Conservation (phyloP, 1,284 basidiomycete genomes). For the Apiotrichum gracile region DNA sequence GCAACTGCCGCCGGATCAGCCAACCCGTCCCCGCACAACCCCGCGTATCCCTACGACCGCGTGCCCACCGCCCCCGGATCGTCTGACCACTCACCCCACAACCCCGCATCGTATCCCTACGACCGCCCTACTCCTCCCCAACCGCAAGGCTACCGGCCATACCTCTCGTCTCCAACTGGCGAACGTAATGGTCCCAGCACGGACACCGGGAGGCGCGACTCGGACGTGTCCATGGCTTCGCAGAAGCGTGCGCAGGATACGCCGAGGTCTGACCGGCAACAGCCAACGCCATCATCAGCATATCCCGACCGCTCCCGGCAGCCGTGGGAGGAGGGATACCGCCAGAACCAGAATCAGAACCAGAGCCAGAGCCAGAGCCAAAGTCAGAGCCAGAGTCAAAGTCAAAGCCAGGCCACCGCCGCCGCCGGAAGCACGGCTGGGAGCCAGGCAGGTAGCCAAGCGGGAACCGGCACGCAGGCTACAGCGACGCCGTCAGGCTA, state of each 20-base stretch:
- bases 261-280: too few relatives aligned
- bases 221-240: background rate
- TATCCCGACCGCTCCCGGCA: background rate
- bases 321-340: conserved; percentile 4
- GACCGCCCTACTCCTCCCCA: background rate
- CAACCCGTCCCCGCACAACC: background rate
- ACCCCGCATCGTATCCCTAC: background rate
- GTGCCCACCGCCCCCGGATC: background rate
- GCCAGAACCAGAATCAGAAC: background rate
- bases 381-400: too few relatives aligned
- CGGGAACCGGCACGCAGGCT: too few relatives aligned
- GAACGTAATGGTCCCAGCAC: background rate
- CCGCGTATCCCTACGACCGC: background rate
- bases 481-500: background rate
- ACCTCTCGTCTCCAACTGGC: background rate
- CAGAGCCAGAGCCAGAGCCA: too few relatives aligned
- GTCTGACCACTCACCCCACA: background rate
- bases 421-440: too few relatives aligned
- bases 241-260: background rate
- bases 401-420: too few relatives aligned
- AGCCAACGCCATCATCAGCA: background rate
- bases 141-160: background rate
- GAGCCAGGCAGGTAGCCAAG: too few relatives aligned
- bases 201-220: too few relatives aligned
- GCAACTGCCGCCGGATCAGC: too few relatives aligned